Evolutionary conservation across 2,329 filamentous ascomycete species (phyloP).

Genomic region (Coleophoma eucalyptorum): DNA sequence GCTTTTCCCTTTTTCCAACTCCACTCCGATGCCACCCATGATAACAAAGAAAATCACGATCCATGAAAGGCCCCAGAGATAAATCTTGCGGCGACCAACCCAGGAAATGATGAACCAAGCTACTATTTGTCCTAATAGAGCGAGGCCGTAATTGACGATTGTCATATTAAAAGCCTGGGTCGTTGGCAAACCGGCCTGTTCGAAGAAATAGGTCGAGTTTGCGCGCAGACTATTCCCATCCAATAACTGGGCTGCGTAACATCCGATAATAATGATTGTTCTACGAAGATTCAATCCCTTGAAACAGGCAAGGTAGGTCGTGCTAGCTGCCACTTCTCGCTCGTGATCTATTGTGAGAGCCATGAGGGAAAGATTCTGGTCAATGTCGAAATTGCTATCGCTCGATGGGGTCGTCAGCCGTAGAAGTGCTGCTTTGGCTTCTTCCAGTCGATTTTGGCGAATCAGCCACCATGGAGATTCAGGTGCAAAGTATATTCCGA

Average conservation of each 20-base stretch:
- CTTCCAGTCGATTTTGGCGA: slow-evolving; percentile 33
- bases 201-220: slow-evolving; percentile 57
- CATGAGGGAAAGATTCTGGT: slow-evolving; percentile 48
- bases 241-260: slow-evolving; percentile 57
- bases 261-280: slow-evolving; percentile 48
- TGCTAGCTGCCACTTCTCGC: slow-evolving; percentile 33
- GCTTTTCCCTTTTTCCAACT: slow-evolving; percentile 41
- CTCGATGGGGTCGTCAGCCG: slow-evolving; percentile 23
- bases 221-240: slow-evolving; percentile 57
- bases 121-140: slow-evolving; percentile 42
- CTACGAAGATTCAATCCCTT: slow-evolving; percentile 39
- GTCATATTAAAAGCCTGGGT: slow-evolving; percentile 47
- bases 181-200: slow-evolving; percentile 45
- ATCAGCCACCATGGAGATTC: slow-evolving; percentile 45
- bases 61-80: slow-evolving; percentile 56
- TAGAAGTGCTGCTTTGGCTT: slow-evolving; percentile 31
- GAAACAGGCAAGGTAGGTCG: slow-evolving; percentile 44
- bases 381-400: slow-evolving; percentile 31
- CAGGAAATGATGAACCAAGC: slow-evolving; percentile 42
- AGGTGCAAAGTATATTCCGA: slow-evolving; percentile 38
- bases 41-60: slow-evolving; percentile 73
- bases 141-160: slow-evolving; percentile 39
- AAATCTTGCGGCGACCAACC: slow-evolving; percentile 43
- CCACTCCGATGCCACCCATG: slow-evolving; percentile 54
- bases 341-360: slow-evolving; percentile 51